Percentiles rank a stretch among this genome's conserved stretches.
These are phyloP conservation scores for Medicago ruthenica DNA, from an alignment of 306 rosid genomes.

Conservation along the genomic window DNA sequence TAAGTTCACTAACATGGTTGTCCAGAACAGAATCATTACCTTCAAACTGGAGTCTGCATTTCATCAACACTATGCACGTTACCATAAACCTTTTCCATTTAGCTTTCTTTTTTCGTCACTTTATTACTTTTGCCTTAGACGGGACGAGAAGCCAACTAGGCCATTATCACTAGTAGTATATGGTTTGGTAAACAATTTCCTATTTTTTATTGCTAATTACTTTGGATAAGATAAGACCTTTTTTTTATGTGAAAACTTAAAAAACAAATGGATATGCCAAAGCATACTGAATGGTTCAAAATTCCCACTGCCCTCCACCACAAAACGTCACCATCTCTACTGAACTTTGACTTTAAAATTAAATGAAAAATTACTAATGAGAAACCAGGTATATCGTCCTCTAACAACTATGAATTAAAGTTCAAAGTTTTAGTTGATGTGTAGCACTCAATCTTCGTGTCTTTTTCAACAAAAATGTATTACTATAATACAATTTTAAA, in stretches of 20 bases:
- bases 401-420: constrained; percentile 6
- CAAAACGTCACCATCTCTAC: constrained; percentile 20
- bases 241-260: background rate
- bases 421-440: constrained; percentile 25
- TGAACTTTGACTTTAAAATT: constrained; percentile 30
- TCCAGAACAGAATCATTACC: constrained; percentile 11
- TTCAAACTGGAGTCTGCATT: background rate
- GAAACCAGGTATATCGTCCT: constrained; percentile 17
- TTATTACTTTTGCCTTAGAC: constrained; percentile 41
- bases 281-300: constrained; percentile 32
- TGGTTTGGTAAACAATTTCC: constrained; percentile 11
- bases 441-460: constrained; percentile 41
- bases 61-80: constrained; percentile 36
- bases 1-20: constrained; percentile 1
- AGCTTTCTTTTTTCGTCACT: background rate
- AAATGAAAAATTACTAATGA: background rate
- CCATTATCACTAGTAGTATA: background rate
- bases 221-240: background rate
- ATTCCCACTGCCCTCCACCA: constrained; percentile 15
- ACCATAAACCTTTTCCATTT: constrained; percentile 30
- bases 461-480: constrained; percentile 31
- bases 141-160: constrained; percentile 35
- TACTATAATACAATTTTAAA: no score
- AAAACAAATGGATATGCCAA: background rate
- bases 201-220: background rate